Percentiles rank a stretch among this genome's conserved stretches.
Evolutionary conservation across 495 filamentous ascomycete species (phyloP).

Genomic region (Entonaema liquescens): DNA sequence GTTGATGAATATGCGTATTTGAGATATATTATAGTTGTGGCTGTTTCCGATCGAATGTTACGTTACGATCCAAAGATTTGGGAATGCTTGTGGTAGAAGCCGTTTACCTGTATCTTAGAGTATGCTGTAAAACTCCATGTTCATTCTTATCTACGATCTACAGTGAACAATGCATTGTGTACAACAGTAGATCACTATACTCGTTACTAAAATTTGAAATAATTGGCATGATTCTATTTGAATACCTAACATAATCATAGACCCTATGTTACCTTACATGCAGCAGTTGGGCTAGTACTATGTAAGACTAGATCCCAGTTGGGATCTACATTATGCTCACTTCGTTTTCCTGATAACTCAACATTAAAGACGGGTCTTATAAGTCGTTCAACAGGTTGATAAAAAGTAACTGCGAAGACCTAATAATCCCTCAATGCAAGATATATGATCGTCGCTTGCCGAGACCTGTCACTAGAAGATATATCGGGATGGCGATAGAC

Average conservation of each 20-base stretch:
- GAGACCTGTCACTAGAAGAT: background rate
- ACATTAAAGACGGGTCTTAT: background rate
- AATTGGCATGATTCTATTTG: background rate
- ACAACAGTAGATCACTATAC: background rate
- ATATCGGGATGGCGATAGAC: background rate
- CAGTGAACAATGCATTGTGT: background rate
- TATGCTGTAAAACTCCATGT: background rate
- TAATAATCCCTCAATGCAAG: background rate
- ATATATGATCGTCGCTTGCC: background rate
- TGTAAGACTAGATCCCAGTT: background rate
- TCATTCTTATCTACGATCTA: background rate
- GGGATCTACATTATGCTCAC: background rate
- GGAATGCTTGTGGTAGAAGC: background rate
- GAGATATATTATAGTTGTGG: background rate
- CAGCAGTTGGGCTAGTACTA: background rate
- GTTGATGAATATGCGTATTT: background rate
- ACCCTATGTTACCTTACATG: background rate
- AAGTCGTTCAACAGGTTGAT: background rate
- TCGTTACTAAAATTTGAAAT: background rate
- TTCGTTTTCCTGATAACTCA: background rate
- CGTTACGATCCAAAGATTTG: background rate
- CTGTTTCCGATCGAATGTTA: background rate
- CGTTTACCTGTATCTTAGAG: background rate
- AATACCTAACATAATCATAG: no score
- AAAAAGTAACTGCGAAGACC: background rate